Evolutionary conservation across 1,284 basidiomycete species (phyloP).

Genomic region (Apiotrichum mycotoxinovorans): DNA sequence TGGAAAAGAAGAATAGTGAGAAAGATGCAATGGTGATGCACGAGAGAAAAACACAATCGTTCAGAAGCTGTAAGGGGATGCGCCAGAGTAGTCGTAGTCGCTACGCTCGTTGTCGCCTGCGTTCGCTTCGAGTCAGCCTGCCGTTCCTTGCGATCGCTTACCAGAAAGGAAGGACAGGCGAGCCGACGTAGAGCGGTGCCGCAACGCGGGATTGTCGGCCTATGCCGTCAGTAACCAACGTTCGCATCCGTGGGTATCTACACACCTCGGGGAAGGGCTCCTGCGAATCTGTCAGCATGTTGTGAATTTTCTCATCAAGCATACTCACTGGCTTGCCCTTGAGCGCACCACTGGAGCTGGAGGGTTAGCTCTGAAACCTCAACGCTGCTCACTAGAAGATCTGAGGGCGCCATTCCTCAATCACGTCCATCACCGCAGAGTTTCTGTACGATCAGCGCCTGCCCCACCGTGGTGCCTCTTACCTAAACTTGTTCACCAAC

Average conservation of each 20-base stretch:
- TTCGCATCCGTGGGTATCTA: background rate
- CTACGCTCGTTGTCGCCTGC: background rate
- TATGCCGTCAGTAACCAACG: background rate
- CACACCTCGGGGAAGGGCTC: conserved; percentile 14
- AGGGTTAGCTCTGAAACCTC: background rate
- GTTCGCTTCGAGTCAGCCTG: background rate
- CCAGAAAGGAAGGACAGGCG: conserved; percentile 10
- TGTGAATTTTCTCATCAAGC: background rate
- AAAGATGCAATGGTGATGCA: background rate
- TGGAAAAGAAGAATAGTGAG: background rate
- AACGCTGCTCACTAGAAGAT: conserved; percentile 41
- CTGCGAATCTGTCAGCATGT: conserved; percentile 1
- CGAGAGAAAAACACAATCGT: background rate
- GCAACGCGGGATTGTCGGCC: conserved; percentile 9
- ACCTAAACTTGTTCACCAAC: conserved; percentile 49
- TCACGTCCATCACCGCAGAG: conserved; percentile 45
- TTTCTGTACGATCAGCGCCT: conserved; percentile 27
- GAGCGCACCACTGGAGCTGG: conserved; percentile 34
- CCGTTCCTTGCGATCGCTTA: background rate
- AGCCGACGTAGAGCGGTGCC: conserved; percentile 5
- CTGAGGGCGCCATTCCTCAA: conserved; percentile 46
- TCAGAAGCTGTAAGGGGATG: conserved; percentile 4
- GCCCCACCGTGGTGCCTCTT: background rate
- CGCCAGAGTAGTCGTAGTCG: conserved; percentile 11
- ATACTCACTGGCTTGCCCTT: conserved; percentile 31